phyloP scores from a whole-genome alignment of 192 early-diverging fungal genomes.

The Coemansia sp. region DNA sequence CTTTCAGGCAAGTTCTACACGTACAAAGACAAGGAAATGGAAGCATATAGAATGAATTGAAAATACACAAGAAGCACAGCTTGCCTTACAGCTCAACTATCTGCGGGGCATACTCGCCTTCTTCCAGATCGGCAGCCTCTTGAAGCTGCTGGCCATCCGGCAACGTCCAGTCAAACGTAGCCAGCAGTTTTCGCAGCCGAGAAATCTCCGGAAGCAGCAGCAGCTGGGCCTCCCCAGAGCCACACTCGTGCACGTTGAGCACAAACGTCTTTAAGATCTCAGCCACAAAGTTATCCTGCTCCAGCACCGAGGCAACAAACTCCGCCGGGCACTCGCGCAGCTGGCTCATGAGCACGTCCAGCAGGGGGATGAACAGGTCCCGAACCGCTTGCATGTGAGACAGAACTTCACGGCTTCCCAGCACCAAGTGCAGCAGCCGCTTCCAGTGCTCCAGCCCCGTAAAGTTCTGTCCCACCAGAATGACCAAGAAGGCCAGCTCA shows the following conservation, averaged over 20 bases:
- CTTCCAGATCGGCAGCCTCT: slow-evolving; percentile 57
- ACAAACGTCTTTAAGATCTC: slow-evolving; percentile 39
- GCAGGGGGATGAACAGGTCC: slow-evolving; percentile 40
- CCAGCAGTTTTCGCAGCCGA: slow-evolving; percentile 54
- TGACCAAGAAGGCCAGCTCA: slow-evolving; percentile 75
- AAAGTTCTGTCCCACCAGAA: slow-evolving; percentile 78
- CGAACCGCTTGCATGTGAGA: slow-evolving; percentile 19
- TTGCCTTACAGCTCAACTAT: slow-evolving; percentile 53
- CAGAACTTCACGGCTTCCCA: slow-evolving; percentile 63
- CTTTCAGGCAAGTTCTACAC: slow-evolving; percentile 30
- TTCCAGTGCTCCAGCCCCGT: slow-evolving; percentile 90
- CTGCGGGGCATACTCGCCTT: slow-evolving; percentile 70
- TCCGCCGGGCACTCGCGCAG: slow-evolving; percentile 23
- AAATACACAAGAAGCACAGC: too few species aligned
- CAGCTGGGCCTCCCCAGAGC: slow-evolving; percentile 7
- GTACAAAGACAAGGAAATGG: slow-evolving; percentile 24
- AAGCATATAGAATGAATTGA: slow-evolving; percentile 2
- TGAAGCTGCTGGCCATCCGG: slow-evolving; percentile 54
- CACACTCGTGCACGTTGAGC: slow-evolving; percentile 43
- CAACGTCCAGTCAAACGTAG: slow-evolving; percentile 66
- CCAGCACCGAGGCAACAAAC: slow-evolving; percentile 33
- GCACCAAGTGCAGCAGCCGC: slow-evolving; percentile 66
- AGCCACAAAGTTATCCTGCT: slow-evolving; percentile 37
- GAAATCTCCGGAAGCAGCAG: slow-evolving; percentile 46
- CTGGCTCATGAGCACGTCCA: slow-evolving; percentile 37